Evolutionary conservation across 2,329 filamentous ascomycete species (phyloP).

Genomic region (Aureobasidium sp.): DNA sequence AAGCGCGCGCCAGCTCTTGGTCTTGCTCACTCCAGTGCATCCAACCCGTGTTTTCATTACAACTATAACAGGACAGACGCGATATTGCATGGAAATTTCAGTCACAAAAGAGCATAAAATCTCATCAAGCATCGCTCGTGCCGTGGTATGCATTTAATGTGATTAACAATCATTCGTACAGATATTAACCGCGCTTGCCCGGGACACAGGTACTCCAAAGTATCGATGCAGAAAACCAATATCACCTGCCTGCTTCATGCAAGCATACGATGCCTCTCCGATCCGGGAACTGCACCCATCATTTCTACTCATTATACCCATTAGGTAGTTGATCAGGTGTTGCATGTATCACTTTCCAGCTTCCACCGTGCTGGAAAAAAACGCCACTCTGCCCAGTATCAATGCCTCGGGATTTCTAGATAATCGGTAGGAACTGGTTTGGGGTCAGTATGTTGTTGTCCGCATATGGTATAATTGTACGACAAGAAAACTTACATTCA

Average conservation of each 20-base stretch:
- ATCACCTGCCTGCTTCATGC: background rate
- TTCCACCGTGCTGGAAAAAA: background rate
- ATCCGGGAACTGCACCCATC: background rate
- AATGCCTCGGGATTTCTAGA: background rate
- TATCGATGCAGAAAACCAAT: background rate
- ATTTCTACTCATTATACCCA: background rate
- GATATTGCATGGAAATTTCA: background rate
- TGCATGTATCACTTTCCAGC: background rate
- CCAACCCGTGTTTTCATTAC: background rate
- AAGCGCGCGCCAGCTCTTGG: background rate
- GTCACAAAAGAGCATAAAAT: background rate
- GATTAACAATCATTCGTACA: background rate
- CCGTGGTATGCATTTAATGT: background rate
- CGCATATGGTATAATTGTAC: background rate
- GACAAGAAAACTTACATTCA: constrained; percentile 66
- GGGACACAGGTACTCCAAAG: background rate
- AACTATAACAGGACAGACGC: background rate
- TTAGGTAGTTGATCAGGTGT: background rate
- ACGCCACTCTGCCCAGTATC: background rate
- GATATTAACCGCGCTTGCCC: background rate
- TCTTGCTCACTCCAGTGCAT: background rate
- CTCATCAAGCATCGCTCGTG: background rate
- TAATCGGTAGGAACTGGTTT: constrained; percentile 16
- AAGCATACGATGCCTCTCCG: background rate
- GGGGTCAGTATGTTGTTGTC: background rate